phyloP scores from a whole-genome alignment of 2,329 filamentous ascomycete genomes.

The Hymenoscyphus occultus region DNA sequence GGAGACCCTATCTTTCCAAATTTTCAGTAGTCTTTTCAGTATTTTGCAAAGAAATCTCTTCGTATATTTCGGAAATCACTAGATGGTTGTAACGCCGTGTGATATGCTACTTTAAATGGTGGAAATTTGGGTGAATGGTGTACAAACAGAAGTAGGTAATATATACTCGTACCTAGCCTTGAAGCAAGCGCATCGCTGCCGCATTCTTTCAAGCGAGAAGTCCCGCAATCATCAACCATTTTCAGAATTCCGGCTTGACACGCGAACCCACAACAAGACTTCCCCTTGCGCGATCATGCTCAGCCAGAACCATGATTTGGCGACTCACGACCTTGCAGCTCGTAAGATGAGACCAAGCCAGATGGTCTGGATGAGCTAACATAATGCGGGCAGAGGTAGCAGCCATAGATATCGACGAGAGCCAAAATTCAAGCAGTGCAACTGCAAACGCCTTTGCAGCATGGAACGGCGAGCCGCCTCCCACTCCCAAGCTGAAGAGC shows the following conservation, averaged over 20 bases:
- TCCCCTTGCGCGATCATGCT: neutral
- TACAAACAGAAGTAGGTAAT: neutral
- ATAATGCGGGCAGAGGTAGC: conserved; percentile 25
- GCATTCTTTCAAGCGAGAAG: conserved; percentile 3
- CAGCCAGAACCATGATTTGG: neutral
- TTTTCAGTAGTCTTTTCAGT: neutral
- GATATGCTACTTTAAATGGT: neutral
- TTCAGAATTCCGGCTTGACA: neutral
- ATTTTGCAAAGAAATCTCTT: neutral
- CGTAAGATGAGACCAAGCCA: conserved; percentile 2
- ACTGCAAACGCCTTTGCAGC: conserved; percentile 21
- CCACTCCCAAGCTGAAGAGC: conserved; percentile 34
- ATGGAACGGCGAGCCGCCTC: conserved; percentile 31
- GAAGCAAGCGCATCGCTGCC: neutral
- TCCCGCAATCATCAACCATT: neutral
- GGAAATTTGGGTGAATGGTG: neutral
- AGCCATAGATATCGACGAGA: conserved; percentile 32
- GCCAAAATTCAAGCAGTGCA: conserved; percentile 18
- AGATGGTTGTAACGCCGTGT: neutral
- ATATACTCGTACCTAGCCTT: neutral
- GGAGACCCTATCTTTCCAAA: neutral
- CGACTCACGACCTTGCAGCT: neutral
- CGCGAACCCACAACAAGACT: conserved; percentile 1
- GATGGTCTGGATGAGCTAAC: conserved; percentile 19
- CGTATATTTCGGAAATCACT: neutral